Evolutionary conservation across 2,329 filamentous ascomycete genomes (phyloP), one percentile per base, ranked within the genome.

Genomic region (Fusarium continuum): DNA sequence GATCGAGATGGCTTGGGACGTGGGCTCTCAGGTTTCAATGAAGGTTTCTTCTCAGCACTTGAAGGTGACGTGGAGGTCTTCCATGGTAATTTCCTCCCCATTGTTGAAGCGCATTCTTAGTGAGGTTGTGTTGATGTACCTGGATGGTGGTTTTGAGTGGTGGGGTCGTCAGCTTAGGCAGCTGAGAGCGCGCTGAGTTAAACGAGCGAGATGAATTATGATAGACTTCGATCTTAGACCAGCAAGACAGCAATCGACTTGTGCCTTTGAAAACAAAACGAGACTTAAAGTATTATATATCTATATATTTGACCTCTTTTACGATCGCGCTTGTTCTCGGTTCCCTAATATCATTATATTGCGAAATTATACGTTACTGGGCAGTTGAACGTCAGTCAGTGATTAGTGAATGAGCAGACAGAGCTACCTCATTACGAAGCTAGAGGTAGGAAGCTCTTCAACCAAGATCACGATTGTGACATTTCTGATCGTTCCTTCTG

Each of bases 51-150:
- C 19, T 43, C 36, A 6, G 46, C 43, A 14, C 28, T 49, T 7
- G 61, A 57, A n/a, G 50, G 39, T 43, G 44, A 39, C 13, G 52
- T 40, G 48, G 72, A 70, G 39, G 70, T 76, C 52, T 82, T 79
- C 83, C 83, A 85, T 3, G 83, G 83, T 7, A 86, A 68, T 59
- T 79, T 79, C 65, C 83, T 80, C 19, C 81, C 76, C 83, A 85
- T 85, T 55, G 23, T 20, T 50, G 36, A 47, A 35, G 52, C 13
- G 28, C 29, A 55, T 64, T 61, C 14, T 23, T 61, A 31, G 43
- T 41, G 45, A 52, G 22, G 22, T 29, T 34, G 22, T 31, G 26
- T 52, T 16, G 25, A 20, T 47, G 41, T 40, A 47, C 14, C 38
- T 34, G 26, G 29, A 44, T 48, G 20, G 17, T 23, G 22, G 26